Evolutionary conservation across 2,329 filamentous ascomycete species (phyloP).

Genomic region (Endoconidiophora laricicola): DNA sequence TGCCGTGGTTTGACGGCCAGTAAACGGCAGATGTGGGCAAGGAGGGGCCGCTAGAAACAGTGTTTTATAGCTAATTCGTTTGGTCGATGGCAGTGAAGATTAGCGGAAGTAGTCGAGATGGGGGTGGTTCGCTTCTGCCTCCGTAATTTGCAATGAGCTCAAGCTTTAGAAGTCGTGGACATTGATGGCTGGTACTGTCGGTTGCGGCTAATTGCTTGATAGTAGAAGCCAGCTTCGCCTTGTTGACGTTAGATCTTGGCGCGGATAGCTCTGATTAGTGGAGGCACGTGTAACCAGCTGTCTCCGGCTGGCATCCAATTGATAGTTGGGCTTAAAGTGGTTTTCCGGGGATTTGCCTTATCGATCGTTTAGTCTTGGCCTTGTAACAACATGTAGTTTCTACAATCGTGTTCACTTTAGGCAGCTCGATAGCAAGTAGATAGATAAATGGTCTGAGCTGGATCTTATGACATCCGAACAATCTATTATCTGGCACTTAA

Average conservation of each 20-base stretch:
- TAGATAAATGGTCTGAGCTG: too few relatives aligned
- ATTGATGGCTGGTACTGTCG: too few relatives aligned
- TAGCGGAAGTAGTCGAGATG: too few relatives aligned
- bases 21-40: neutral
- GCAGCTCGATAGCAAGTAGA: too few relatives aligned
- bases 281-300: constrained; percentile 2
- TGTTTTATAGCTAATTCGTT: neutral
- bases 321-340: neutral
- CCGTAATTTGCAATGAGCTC: too few relatives aligned
- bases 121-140: neutral
- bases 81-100: neutral
- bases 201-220: too few relatives aligned
- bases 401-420: constrained; percentile 2
- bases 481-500: too few relatives aligned
- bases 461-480: too few relatives aligned
- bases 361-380: neutral
- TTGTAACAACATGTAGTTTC: neutral
- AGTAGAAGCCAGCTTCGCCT: constrained; percentile 10
- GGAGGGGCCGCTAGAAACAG: neutral
- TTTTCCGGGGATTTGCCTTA: neutral
- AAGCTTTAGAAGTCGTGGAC: too few relatives aligned
- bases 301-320: neutral
- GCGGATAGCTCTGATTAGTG: too few relatives aligned
- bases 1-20: too few relatives aligned
- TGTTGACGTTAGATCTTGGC: neutral